Evolutionary conservation across 2,329 filamentous ascomycete genomes (phyloP), one percentile per base, ranked within the genome.

Genomic region (Paraconiothyrium brasiliense): DNA sequence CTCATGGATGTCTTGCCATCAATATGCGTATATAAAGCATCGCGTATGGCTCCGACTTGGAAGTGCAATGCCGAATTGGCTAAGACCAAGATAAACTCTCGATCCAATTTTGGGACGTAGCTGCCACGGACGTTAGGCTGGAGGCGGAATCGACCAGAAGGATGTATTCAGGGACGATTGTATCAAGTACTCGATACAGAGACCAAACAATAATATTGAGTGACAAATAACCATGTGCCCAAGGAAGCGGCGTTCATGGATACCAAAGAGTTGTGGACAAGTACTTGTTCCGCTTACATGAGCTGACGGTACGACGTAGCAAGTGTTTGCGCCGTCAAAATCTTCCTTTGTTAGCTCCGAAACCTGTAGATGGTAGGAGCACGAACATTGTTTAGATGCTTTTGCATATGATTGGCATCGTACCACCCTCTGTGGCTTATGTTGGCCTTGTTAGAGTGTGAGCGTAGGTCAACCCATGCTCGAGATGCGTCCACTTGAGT

Each of bases 31-130:
- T 20, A 51, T n/a, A 51, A n/a, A 8, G 48, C 48, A 11, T 51
- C 48, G n/a, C 48, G 48, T 16, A 51, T 16, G n/a, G 48, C 27
- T 35, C 48, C 32, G 6, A 34, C 32, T 22, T 51, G 48, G n/a
- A 35, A 27, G 20, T 51, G 48, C 48, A 51, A 35, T 20, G 30
- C 24, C n/a, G 48, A 35, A 11, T n/a, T 51, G 20, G 48, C 48
- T 14, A 51, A 35, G n/a, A 30, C 48, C 22, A 35, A 20, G 9
- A 51, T 35, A 35, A 34, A 51, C 11, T 35, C 13, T 22, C 48
- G 48, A 51, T 51, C 32, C 9, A 51, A 22, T 35, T 35, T 35
- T 14, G 48, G 48, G 16, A 51, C n/a, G 35, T 35, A 51, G 48
- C 48, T 51, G 48, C 11, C 4, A 7, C n/a, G 5, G 11, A 22